Evolutionary conservation across 2,329 filamentous ascomycete genomes (phyloP), one percentile per base, ranked within the genome.

Genomic region (Aspergillus calidoustus): DNA sequence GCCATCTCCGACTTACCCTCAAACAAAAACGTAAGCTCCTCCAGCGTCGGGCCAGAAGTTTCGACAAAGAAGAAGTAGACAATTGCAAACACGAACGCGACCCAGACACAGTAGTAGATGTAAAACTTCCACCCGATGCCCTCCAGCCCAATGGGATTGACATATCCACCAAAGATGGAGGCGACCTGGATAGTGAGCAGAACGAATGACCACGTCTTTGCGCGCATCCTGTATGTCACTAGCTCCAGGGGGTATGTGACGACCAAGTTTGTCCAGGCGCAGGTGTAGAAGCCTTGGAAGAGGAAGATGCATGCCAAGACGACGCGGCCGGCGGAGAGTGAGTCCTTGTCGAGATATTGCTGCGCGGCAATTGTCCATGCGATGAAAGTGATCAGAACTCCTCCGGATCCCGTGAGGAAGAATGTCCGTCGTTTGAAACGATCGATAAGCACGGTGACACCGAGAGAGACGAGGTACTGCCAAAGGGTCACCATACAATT

Each of bases 301-400:
- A 80, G 55, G 62, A 81, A 81, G 59, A 81, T 79, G 58, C 77
- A 80, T 0, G 76, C 77, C 3, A 81, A 64, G 0, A 80, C 79
- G 0, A 78, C 66, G 1, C 75, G 72, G 0, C 73, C 46, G 57
- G 74, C 56, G 65, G 74, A 62, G 69, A 77, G 23, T 4, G 66
- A 66, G 44, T 56, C 58, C 25, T 64, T 56, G 23, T 66, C 62
- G 15, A 69, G 60, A 51, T 74, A 72, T 47, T 80, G 83, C 30
- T 87, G 85, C 67, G 81, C 78, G 43, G 72, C 78, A 8, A 76
- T 86, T 2, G 73, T 87, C 49, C 80, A 83, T 50, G 81, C 83
- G 2, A 79, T 85, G 48, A 77, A 79, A 34, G 68, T 78, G 54
- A 67, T 71, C n/a, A 72, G 69, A 25, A 69, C 72, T 9, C 66